These are phyloP conservation scores for Aspergillus jensenii DNA, from an alignment of 2,329 filamentous ascomycete species.

Conservation along the genomic window DNA sequence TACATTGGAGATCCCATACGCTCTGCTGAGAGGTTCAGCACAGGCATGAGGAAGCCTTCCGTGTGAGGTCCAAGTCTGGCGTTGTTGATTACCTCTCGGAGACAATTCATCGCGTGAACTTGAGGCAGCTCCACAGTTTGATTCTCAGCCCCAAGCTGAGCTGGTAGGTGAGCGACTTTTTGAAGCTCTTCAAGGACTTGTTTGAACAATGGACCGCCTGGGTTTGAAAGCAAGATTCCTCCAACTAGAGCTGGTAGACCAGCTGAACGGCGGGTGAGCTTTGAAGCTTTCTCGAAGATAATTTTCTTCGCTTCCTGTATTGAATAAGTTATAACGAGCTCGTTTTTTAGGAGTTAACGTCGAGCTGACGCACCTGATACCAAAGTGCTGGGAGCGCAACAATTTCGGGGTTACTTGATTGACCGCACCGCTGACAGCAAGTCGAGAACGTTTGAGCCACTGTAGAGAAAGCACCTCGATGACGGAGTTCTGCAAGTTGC, in stretches of 20 bases:
- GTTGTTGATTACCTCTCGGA: conserved; percentile 88
- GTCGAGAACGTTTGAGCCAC: conserved; percentile 83
- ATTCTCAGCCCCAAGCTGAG: conserved; percentile 26
- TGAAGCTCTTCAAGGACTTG: conserved; percentile 45
- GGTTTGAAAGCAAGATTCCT: conserved; percentile 67
- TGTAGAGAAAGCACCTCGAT: conserved; percentile 90
- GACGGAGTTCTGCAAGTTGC: conserved; percentile 78
- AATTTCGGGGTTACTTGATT: conserved; percentile 49
- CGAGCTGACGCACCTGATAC: conserved; percentile 61
- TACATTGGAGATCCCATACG: conserved; percentile 77
- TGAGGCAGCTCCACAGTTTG: conserved; percentile 68
- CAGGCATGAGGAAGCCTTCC: conserved; percentile 70
- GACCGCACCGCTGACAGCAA: conserved; percentile 69
- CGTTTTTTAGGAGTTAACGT: neutral
- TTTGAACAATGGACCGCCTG: conserved; percentile 50
- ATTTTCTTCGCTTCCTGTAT: conserved; percentile 57
- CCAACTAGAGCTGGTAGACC: conserved; percentile 86
- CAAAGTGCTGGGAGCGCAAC: conserved; percentile 59
- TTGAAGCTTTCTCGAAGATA: conserved; percentile 73
- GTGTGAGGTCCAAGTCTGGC: conserved; percentile 71
- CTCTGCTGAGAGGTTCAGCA: conserved; percentile 75
- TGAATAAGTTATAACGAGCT: neutral
- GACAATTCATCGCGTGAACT: conserved; percentile 90
- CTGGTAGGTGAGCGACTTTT: conserved; percentile 35
- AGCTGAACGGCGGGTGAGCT: conserved; percentile 82